Percentiles rank a stretch among this genome's conserved stretches.
Evolutionary conservation across 1,139 yeast genomes (phyloP).

Genomic region (Pichia sp.): DNA sequence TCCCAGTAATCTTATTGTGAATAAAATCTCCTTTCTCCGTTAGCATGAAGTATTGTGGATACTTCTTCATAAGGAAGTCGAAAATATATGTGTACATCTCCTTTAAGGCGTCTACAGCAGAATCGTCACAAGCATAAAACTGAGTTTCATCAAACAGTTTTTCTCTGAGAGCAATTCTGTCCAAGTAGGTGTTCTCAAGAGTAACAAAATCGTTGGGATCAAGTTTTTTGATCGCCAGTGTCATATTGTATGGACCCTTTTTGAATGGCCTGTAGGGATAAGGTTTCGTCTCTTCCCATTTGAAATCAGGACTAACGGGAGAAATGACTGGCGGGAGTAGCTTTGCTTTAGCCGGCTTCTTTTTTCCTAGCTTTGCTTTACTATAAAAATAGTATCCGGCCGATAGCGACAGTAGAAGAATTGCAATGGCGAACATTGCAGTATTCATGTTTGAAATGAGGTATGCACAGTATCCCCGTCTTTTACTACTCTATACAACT

Average conservation of each 20-base stretch:
- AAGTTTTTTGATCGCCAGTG: conserved; percentile 1
- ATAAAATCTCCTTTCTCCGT: neutral
- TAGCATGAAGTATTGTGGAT: neutral
- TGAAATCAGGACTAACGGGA: neutral
- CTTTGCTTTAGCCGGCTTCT: neutral
- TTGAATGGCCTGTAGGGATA: neutral
- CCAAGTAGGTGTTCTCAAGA: conserved; percentile 35
- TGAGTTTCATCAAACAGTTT: conserved; percentile 42
- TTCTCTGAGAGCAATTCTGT: conserved; percentile 42
- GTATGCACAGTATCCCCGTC: too few relatives aligned
- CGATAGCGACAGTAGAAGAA: too few relatives aligned
- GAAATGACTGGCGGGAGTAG: neutral
- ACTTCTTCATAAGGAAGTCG: conserved; percentile 41
- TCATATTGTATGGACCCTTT: conserved; percentile 3
- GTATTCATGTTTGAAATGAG: too few relatives aligned
- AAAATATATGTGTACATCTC: conserved; percentile 54
- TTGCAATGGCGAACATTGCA: too few relatives aligned
- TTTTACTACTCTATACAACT: too few relatives aligned
- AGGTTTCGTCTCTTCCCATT: neutral
- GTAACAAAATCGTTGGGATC: conserved; percentile 1
- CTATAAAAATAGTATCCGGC: neutral
- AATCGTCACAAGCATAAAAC: conserved; percentile 42
- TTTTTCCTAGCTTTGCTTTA: neutral
- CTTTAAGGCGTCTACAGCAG: conserved; percentile 44
- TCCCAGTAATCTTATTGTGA: neutral